Base-by-base conservation (phyloP, 1,139 yeast genomes). In the Taphrina flavorubra region DNA sequence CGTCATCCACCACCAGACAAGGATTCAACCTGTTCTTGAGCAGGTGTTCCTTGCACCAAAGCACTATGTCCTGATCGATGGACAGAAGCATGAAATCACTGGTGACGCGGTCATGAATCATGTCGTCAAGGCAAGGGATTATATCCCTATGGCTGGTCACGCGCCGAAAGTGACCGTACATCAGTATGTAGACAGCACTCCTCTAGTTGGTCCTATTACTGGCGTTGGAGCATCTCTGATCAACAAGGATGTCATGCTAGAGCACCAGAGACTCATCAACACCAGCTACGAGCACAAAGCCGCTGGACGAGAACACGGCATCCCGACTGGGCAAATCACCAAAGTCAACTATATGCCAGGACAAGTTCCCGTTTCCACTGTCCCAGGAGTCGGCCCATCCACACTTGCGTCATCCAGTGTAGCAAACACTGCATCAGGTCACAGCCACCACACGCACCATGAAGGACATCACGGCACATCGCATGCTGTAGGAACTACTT, bases 31-130 rank as follows among this genome's bases (percentile, higher is more conserved):
- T 14, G 68, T 65, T 6, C 58, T 65, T 8, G 68, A 65, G 58
- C 63, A 58, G 36, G 58, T 57, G 51, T 16, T 65, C 49, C 51
- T 65, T 1, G 57, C 68, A 2, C 57, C 68, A 13, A 56, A 34
- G 36, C 68, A 65, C 63, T 63, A 63, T 46, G 67, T 63, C 37
- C 10, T 63, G n/a, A 63, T 63, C 20, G 67, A 63, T 25, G 67
- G 67, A 14, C 59, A 63, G 55, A 63, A 63, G 39, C 61, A 63
- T 44, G 67, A 63, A 20, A 55, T 63, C 36, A 49, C 53, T 34
- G 53, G 55, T 8, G 67, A 63, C 40, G 67, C 67, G 7, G 61
- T 63, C 47, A 63, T 57, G 55, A 44, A 63, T 37, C 58, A 63
- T n/a, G 67, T 63, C 36, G 55, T 63, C 47, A 63, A 53, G 11